Conservation (phyloP, 108 stramenopile species). For the Nannochloropsis granulata region DNA sequence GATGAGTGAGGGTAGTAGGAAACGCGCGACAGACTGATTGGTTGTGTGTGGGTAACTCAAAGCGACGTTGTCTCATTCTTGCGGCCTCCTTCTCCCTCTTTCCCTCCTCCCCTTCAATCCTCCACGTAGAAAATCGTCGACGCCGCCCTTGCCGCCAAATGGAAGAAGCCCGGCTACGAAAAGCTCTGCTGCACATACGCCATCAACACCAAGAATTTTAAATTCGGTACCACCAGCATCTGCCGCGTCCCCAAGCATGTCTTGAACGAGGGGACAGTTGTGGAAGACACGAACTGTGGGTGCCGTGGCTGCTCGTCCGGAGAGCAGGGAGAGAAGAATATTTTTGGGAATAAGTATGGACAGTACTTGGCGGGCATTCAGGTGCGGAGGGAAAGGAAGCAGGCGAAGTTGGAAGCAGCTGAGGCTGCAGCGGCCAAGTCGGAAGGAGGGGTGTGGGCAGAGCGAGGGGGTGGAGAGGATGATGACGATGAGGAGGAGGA, state of each 20-base stretch:
- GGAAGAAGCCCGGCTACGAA: conserved; percentile 99
- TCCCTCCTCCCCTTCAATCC: not conserved
- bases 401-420: conserved; percentile 21
- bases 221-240: conserved; percentile 91
- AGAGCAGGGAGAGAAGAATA: conserved; percentile 71
- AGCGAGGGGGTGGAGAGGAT: conserved; percentile 6
- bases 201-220: conserved; percentile 95
- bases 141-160: conserved; percentile 92
- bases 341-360: conserved; percentile 99
- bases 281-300: conserved; percentile 43
- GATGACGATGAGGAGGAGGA: conserved; percentile 34
- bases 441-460: conserved; percentile 3
- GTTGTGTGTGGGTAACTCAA: too few species aligned
- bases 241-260: conserved; percentile 57
- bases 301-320: conserved; percentile 95
- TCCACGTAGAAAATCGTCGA: conserved; percentile 74
- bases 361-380: conserved; percentile 96
- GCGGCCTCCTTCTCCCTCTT: not conserved
- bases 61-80: not conserved
- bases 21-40: too few species aligned
- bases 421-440: conserved; percentile 9
- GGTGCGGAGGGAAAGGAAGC: conserved; percentile 60
- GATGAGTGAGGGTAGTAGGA: too few species aligned
- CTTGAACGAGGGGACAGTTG: conserved; percentile 32
- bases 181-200: conserved; percentile 95